A percentile compares a stretch with the other conserved stretches of the same genome.
phyloP scores from a whole-genome alignment of 495 filamentous ascomycete species.

The Aspergillus panamensis region DNA sequence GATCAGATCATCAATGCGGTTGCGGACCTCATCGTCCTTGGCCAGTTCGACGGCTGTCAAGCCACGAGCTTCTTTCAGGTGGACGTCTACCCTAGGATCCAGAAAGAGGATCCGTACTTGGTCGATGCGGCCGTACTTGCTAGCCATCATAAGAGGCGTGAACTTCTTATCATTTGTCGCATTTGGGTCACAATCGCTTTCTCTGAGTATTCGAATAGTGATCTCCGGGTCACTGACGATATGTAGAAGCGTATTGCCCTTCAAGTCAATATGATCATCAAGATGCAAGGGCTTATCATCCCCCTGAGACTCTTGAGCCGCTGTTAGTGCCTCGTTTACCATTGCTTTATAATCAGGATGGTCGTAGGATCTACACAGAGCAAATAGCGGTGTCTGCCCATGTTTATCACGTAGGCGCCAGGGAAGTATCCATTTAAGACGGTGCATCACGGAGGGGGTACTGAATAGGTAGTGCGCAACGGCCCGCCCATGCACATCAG shows the following conservation, averaged over 20 bases:
- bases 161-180: conserved; percentile 94
- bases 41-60: conserved; percentile 94
- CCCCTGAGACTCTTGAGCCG: conserved; percentile 68
- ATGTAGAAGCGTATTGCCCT: conserved; percentile 91
- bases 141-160: conserved; percentile 97
- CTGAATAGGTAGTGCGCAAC: conserved; percentile 96
- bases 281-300: conserved; percentile 79
- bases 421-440: conserved; percentile 71
- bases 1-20: conserved; percentile 90
- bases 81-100: conserved; percentile 81
- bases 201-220: conserved; percentile 66
- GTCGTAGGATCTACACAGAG: conserved; percentile 92
- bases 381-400: conserved; percentile 94
- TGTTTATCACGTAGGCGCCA: conserved; percentile 93
- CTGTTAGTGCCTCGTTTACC: conserved; percentile 74
- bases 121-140: conserved; percentile 94
- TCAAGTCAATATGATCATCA: conserved; percentile 87
- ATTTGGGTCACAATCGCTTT: conserved; percentile 91
- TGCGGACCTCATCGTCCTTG: conserved; percentile 96
- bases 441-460: conserved; percentile 70
- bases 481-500: conserved; percentile 83
- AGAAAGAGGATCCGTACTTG: conserved; percentile 84
- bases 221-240: conserved; percentile 84
- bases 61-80: conserved; percentile 80
- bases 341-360: conserved; percentile 81